Evolutionary conservation across 495 filamentous ascomycete species (phyloP).

Genomic region (Cercophora newfieldiana): DNA sequence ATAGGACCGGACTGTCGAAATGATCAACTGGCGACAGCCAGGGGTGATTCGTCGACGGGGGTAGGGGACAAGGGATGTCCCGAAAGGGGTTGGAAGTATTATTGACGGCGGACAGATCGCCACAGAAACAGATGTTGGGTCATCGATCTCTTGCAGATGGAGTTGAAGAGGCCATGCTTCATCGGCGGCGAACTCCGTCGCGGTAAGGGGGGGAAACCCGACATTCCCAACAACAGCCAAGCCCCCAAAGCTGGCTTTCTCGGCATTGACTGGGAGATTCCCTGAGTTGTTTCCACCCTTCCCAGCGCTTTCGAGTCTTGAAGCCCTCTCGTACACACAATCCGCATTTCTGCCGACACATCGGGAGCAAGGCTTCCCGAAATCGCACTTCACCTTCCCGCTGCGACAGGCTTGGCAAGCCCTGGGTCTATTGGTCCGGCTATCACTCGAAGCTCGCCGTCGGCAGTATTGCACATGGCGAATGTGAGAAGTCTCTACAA

Average conservation of each 20-base stretch:
- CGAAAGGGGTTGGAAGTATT: not conserved
- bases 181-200: too few species aligned
- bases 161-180: too few species aligned
- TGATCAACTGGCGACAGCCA: not conserved
- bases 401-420: slow-evolving; percentile 8
- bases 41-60: not conserved
- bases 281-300: not conserved
- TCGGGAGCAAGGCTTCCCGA: slow-evolving; percentile 3
- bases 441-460: not conserved
- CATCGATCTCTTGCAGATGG: too few species aligned
- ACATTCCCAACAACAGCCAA: too few species aligned
- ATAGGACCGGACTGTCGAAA: slow-evolving; percentile 1
- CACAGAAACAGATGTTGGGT: not conserved
- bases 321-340: not conserved
- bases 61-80: not conserved
- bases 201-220: too few species aligned
- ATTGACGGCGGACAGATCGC: not conserved
- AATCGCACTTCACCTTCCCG: slow-evolving; percentile 14
- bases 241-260: too few species aligned
- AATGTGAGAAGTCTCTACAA: slow-evolving; percentile 2
- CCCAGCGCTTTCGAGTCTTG: too few species aligned
- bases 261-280: not conserved
- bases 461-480: slow-evolving; percentile 11
- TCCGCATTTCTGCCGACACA: not conserved
- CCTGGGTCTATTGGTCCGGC: not conserved